Base-by-base conservation (phyloP, 2,329 filamentous ascomycete species). In the Penicillium sp. region DNA sequence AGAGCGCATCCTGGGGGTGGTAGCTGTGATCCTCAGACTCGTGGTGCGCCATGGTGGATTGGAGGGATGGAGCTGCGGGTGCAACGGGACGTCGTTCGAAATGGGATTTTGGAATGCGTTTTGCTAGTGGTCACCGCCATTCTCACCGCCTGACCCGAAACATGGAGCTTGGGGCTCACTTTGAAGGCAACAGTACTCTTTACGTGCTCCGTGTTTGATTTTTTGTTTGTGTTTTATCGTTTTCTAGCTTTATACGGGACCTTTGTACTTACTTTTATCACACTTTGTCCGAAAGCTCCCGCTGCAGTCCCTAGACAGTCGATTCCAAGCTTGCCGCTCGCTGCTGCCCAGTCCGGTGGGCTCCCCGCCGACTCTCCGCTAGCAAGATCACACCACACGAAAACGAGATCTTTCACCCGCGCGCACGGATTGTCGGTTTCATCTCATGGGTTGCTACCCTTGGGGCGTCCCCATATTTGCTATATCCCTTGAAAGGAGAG, bases 1-100 rank as follows among this genome's bases (percentile, higher is more conserved):
- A 80, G 63, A 95, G 74, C 61, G 90, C 85, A 80, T 95, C 89
- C 72, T 86, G 83, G 44, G 87, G 84, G 59, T 88, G 83, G 74
- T 87, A 95, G 56, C 69, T 60, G 54, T 75, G 72, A 54, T 81
- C 76, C 63, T 76, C 74, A 13, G 35, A 38, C 51, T 69, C 66
- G 51, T 71, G 60, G 48, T 74, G 69, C 61, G 77, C 75, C 79
- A 83, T 82, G 63, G 65, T 74, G 72, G 65, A 60, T 64, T 61
- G 51, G 49, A 59, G 56, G 55, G 53, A 58, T 60, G 47, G 35
- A 58, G 41, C 61, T 64, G 62, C 60, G 66, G 59, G 59, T 51
- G 55, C 46, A 57, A 56, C 50, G 61, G 50, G 59, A 58, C 58
- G 60, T 63, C 47, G 61, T 62, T 58, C 18, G 52, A 50, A 51